A percentile compares a stretch with the other conserved stretches of the same genome.
Evolutionary conservation across 164 flowering plant genomes (phyloP).

Genomic region (Protea cynaroides): DNA sequence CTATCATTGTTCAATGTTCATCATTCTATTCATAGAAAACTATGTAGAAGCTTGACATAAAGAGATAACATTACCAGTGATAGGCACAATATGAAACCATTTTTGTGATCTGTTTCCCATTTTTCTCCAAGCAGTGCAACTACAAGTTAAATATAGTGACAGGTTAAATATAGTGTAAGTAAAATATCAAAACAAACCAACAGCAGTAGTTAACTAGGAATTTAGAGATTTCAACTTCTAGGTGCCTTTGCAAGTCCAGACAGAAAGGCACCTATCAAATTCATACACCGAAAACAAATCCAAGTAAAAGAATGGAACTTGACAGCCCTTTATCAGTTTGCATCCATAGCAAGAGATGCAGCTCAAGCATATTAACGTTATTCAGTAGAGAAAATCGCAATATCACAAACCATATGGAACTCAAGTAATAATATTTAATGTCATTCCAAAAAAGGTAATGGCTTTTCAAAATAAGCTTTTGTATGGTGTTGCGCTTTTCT

Average conservation of each 20-base stretch:
- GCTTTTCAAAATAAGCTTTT: too few relatives aligned
- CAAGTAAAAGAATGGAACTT: too few relatives aligned
- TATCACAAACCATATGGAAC: too few relatives aligned
- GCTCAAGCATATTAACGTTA: too few relatives aligned
- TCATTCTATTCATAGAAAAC: not conserved
- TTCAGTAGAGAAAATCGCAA: too few relatives aligned
- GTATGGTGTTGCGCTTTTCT: too few relatives aligned
- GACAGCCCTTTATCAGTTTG: too few relatives aligned
- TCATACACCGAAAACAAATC: too few relatives aligned
- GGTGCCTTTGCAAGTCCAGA: not conserved
- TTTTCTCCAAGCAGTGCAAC: constrained; percentile 81
- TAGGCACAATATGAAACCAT: constrained; percentile 91
- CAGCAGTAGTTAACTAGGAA: not conserved
- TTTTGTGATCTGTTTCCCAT: constrained; percentile 73
- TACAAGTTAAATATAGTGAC: constrained; percentile 30
- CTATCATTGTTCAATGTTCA: not conserved
- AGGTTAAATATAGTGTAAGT: constrained; percentile 9
- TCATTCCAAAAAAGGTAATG: too few relatives aligned
- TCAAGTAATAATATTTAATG: too few relatives aligned
- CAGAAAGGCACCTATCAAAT: too few relatives aligned
- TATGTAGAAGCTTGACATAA: not conserved
- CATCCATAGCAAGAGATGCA: too few relatives aligned
- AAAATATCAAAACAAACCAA: not conserved
- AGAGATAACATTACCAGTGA: constrained; percentile 50
- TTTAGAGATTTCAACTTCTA: not conserved